These are phyloP conservation scores for Backusella macrospora DNA, from an alignment of 192 early-diverging fungal genomes.

Conservation along the genomic window DNA sequence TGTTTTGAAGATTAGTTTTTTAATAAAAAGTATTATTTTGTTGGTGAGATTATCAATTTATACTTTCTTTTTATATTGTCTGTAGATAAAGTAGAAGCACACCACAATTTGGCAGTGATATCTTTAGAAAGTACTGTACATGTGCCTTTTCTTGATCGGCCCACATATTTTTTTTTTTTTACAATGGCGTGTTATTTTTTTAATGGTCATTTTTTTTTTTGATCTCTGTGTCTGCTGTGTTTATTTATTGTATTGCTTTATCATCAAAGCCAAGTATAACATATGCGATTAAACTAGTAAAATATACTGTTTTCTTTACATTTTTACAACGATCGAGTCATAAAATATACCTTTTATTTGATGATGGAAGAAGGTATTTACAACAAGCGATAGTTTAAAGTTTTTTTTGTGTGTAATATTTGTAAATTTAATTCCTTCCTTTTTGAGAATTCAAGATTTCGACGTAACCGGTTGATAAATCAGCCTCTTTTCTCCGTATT, in stretches of 20 bases:
- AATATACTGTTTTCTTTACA: too few relatives aligned
- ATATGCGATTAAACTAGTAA: too few relatives aligned
- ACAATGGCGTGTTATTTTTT: slow-evolving; percentile 12
- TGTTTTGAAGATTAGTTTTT: neutral
- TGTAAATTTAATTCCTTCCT: too few relatives aligned
- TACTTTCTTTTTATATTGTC: neutral
- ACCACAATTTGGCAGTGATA: neutral
- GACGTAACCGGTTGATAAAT: too few relatives aligned
- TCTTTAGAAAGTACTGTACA: neutral
- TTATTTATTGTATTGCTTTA: neutral
- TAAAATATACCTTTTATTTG: too few relatives aligned
- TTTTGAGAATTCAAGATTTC: too few relatives aligned
- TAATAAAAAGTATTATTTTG: neutral
- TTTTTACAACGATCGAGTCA: too few relatives aligned
- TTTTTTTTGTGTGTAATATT: too few relatives aligned
- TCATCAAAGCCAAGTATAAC: too few relatives aligned
- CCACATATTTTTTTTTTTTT: slow-evolving; percentile 2
- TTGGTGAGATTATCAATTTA: neutral
- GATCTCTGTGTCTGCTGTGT: neutral
- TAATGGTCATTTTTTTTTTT: neutral
- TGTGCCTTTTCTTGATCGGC: slow-evolving; percentile 5
- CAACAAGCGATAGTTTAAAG: too few relatives aligned
- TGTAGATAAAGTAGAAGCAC: neutral
- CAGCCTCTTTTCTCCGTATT: too few relatives aligned
- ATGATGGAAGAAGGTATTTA: too few relatives aligned